Evolutionary conservation across 176 grass and related monocot species (phyloP), one percentile per base, ranked within the genome.

Genomic region (Hordeum marinum): DNA sequence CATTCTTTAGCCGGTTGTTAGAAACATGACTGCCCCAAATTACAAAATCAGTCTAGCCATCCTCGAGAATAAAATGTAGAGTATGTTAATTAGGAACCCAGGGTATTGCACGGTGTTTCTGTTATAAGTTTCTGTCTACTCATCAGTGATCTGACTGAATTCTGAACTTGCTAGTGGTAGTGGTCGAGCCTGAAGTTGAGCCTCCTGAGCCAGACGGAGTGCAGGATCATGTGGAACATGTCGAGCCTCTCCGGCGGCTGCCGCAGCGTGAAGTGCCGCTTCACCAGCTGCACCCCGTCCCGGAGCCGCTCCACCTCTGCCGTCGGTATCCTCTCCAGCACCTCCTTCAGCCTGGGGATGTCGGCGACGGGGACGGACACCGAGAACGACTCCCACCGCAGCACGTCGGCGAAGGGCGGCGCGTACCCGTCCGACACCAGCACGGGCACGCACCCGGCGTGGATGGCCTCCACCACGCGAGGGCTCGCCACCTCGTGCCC

Each of bases 141-240:
- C 0, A 52, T 52, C 5, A 55, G 17, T 7, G 2, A 55, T 55
- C n/a, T n/a, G n/a, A n/a, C 18, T 1, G 52, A 55, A 55, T 2
- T 55, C 17, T 68, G 64, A 54, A 10, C n/a, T 4, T 26, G 40
- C 18, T n/a, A n/a, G n/a, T n/a, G n/a, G n/a, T 75, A 84, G 0
- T 15, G 57, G 17, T 57, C 59, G 0, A 75, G 29, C 11, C 25
- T 89, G 12, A 92, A 18, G 84, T 97, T 97, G n/a, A 97, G 89
- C 48, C 94, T 87, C 57, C 91, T 88, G 20, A 97, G 87, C 91
- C 94, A 92, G 5, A 97, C 85, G 4, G 94, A 97, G 21, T 94
- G 94, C 64, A 94, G 48, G 18, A 97, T 97, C 94, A 97, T 94
- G 14, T 94, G 46, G 50, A 94, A 97, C 82, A 92, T 87, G 55